These are phyloP conservation scores for Ceratocystis papillata DNA, from an alignment of 2,329 filamentous ascomycete species.

Conservation along the genomic window DNA sequence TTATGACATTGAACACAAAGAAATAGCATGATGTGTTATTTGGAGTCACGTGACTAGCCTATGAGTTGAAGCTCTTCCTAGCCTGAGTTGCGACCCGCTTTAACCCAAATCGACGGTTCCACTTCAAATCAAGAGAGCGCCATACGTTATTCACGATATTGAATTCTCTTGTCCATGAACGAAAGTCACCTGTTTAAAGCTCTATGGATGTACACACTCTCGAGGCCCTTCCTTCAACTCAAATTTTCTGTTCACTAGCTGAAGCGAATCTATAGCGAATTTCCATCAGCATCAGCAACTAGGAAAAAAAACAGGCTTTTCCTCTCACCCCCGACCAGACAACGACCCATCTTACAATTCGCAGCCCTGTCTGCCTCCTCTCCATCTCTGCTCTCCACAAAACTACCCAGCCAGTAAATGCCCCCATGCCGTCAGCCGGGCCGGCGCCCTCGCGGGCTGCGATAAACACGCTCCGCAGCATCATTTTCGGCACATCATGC, in stretches of 20 bases:
- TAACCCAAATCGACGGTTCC: background rate
- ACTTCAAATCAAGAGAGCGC: conserved; percentile 1
- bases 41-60: too few species aligned
- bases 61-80: background rate
- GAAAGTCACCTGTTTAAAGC: too few species aligned
- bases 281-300: background rate
- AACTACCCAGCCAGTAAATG: conserved; percentile 2
- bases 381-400: background rate
- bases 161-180: conserved; percentile 1
- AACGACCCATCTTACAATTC: background rate
- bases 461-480: conserved; percentile 45
- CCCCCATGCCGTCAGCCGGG: conserved; percentile 37
- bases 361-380: background rate
- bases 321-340: background rate
- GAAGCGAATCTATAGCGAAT: too few species aligned
- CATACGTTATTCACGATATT: conserved; percentile 3
- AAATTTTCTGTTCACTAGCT: too few species aligned
- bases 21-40: too few species aligned
- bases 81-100: background rate
- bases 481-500: conserved; percentile 47
- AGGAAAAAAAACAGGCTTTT: background rate
- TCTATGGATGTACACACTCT: too few species aligned
- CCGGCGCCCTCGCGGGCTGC: conserved; percentile 46
- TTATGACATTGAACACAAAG: too few species aligned
- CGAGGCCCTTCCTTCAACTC: too few species aligned